Evolutionary conservation across 768 basidiomycete species (phyloP), one percentile per base, ranked within the genome.

Genomic region (Leccinum uliginosum): DNA sequence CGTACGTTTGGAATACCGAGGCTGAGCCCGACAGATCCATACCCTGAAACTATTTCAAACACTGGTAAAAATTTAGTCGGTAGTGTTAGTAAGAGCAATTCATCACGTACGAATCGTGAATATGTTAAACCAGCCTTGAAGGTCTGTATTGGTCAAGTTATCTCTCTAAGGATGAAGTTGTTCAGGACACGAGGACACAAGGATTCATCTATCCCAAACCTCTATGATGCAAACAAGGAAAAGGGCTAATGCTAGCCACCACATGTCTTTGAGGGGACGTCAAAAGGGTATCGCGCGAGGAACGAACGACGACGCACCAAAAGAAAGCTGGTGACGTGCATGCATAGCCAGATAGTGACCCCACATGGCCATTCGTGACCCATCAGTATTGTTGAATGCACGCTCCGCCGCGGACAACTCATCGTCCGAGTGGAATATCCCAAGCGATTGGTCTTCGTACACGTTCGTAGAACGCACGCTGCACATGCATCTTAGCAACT

Each of bases 211-310:
- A 23, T 38, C 17, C 61, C 80, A 57, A 59, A 91, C 92, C 81
- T 98, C 97, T 59, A 97, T 85, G 61, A 98, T 96, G 68, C 95
- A 98, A 40, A 98, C 78, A 2, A 97, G 71, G 73, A 94, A 93
- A 12, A 98, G 71, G 0, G 91, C 93, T 12, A 92, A 23, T 6
- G 67, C 89, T 21, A 98, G 71, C 93, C 93, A 97, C 96, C 95
- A 97, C 83, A 98, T 93, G 72, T 97, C 95, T 93, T 60, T 14
- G n/a, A 48, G 12, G 30, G n/a, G 15, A 49, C 43, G 57, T 56
- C 9, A 60, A 49, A 15, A 49, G 29, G 30, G 32, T n/a, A 52
- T 17, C 2, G 19, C 5, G n/a, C 1, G 12, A 21, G 7, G n/a
- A 52, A 51, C 51, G 45, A 30, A 51, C 14, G 26, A 48, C 24